Evolutionary conservation across 2,329 filamentous ascomycete genomes (phyloP), one percentile per base, ranked within the genome.

Genomic region (Tympanopsis confertula): DNA sequence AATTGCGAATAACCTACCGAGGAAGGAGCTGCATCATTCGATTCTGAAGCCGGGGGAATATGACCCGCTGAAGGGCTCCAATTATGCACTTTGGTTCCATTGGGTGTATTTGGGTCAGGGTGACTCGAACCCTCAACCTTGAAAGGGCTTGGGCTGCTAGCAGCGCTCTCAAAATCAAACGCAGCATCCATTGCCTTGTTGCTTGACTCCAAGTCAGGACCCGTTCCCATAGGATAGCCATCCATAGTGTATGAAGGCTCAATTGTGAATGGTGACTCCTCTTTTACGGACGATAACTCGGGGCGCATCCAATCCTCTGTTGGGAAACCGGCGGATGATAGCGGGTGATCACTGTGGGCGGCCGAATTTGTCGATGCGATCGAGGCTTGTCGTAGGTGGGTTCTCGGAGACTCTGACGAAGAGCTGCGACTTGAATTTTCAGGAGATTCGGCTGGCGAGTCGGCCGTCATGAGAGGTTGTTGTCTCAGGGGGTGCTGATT

Each of bases 161-260:
- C 68, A 5, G 68, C 68, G 46, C 71, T 74, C 13, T 70, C 67
- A 48, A 79, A 78, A 44, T 75, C 69, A 45, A 77, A 74, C 35
- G 63, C 57, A 35, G 59, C 57, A 38, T 67, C 59, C 59, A 69
- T 65, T 37, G 62, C 61, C 45, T 60, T 59, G 41, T 68, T 65
- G 39, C 30, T 33, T 10, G 15, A 33, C 17, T 33, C 30, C 10
- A 33, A 15, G 15, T 33, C 30, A n/a, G n/a, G n/a, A n/a, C n/a
- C n/a, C n/a, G n/a, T n/a, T n/a, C n/a, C n/a, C n/a, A n/a, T n/a
- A n/a, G n/a, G n/a, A 37, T 66, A 62, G 19, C 54, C 43, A 14
- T 55, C 56, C 40, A 50, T 44, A 18, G 44, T 46, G 39, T 60
- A 55, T 38, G 62, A 46, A 10, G 53, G 47, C 12, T 48, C 45